Conservation (phyloP, 2,329 filamentous ascomycete genomes). For the Beauveria scarabaeidicola region DNA sequence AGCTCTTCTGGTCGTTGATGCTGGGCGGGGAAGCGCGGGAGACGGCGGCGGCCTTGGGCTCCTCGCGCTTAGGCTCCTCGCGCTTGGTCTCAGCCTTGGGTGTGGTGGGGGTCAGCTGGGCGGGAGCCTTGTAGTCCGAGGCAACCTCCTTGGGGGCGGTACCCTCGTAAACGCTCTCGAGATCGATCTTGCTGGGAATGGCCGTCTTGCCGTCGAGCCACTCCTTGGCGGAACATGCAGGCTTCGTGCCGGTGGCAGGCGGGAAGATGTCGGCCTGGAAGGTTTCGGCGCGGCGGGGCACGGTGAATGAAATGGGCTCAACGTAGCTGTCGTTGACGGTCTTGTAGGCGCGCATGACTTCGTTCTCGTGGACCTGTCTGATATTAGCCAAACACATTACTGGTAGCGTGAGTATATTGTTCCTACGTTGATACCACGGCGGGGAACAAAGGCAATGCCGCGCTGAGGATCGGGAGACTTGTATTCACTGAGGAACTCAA, state of each 20-base stretch:
- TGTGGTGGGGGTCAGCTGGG: conserved; percentile 35
- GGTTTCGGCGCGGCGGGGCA: conserved; percentile 83
- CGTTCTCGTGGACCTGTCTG: conserved; percentile 77
- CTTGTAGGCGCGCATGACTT: conserved; percentile 93
- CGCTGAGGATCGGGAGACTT: conserved; percentile 94
- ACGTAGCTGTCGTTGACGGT: conserved; percentile 92
- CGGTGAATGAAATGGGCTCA: conserved; percentile 95
- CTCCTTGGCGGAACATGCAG: conserved; percentile 70
- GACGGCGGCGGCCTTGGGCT: conserved; percentile 35
- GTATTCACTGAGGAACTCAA: conserved; percentile 94
- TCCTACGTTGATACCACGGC: conserved; percentile 81
- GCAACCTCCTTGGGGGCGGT: conserved; percentile 69
- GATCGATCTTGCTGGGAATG: conserved; percentile 82
- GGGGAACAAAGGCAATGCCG: conserved; percentile 88
- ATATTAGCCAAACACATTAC: conserved; percentile 12
- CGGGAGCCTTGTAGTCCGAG: conserved; percentile 54
- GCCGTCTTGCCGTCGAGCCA: conserved; percentile 83
- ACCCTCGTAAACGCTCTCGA: conserved; percentile 87
- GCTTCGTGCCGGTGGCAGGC: conserved; percentile 69
- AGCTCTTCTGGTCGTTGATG: conserved; percentile 77
- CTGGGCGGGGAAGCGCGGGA: conserved; percentile 50
- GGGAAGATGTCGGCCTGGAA: conserved; percentile 98
- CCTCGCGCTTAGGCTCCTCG: conserved; percentile 45
- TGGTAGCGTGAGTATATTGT: not conserved
- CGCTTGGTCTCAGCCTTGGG: conserved; percentile 30